These are phyloP conservation scores for Phytophthora sansomeana DNA, from an alignment of 352 stramenopile species.

Conservation along the genomic window DNA sequence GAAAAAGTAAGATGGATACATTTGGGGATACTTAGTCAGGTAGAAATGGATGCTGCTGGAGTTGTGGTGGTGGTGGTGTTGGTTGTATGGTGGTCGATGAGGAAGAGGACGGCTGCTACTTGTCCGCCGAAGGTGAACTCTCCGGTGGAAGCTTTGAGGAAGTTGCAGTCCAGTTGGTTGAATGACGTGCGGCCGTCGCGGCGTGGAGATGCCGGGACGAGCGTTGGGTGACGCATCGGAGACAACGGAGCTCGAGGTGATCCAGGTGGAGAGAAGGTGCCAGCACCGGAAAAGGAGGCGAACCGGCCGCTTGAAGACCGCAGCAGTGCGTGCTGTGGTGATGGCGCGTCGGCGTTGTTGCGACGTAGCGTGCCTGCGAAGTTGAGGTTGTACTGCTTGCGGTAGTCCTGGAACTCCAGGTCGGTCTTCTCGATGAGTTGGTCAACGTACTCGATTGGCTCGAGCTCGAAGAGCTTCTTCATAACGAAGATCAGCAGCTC, in stretches of 20 bases:
- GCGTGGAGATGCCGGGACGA: conserved; percentile 29
- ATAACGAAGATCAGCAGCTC: conserved; percentile 49
- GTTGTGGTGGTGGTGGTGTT: conserved; percentile 1
- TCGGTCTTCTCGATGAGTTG: conserved; percentile 47
- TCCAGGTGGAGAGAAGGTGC: conserved; percentile 23
- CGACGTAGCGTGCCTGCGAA: conserved; percentile 36
- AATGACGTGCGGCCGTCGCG: conserved; percentile 38
- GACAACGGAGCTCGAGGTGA: conserved; percentile 13
- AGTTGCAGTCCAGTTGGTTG: conserved; percentile 41
- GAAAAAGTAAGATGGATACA: conserved; percentile 27
- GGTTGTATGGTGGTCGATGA: conserved; percentile 30
- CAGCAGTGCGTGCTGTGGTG: conserved; percentile 28
- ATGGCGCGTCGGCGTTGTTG: conserved; percentile 38
- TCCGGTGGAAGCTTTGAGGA: conserved; percentile 31
- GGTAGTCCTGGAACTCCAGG: conserved; percentile 48
- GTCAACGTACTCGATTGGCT: conserved; percentile 58
- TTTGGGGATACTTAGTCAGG: background rate
- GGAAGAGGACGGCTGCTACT: conserved; percentile 55
- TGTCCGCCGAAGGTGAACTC: conserved; percentile 59
- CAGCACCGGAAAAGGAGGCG: conserved; percentile 50
- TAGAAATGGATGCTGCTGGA: background rate
- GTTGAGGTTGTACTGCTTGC: conserved; percentile 50
- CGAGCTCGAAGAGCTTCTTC: conserved; percentile 49
- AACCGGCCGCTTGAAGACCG: conserved; percentile 38
- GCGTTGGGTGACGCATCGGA: conserved; percentile 28